Evolutionary conservation across 2,329 filamentous ascomycete genomes (phyloP).

Genomic region (Cytospora paraplurivora): DNA sequence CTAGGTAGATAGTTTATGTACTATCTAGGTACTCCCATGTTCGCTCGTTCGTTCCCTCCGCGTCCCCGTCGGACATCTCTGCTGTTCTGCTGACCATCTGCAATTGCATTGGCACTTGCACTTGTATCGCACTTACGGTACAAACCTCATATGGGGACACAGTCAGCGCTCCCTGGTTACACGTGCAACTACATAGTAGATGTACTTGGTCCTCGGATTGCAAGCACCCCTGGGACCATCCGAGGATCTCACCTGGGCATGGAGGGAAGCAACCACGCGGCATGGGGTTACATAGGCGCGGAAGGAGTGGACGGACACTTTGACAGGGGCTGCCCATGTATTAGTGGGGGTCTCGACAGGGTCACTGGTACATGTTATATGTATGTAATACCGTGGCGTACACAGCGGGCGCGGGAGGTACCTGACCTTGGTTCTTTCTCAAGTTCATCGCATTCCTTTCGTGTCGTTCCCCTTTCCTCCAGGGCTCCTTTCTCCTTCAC

Average conservation of each 20-base stretch:
- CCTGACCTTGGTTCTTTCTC: background rate
- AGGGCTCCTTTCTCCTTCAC: background rate
- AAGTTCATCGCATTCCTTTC: background rate
- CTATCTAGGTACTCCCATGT: background rate
- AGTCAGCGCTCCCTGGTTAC: too few species aligned
- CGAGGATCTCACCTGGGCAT: background rate
- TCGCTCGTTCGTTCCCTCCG: background rate
- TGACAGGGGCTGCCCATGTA: background rate
- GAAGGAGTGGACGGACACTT: background rate
- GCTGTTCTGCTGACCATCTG: too few species aligned
- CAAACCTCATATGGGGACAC: too few species aligned
- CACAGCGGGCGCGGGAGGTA: background rate
- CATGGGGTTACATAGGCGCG: background rate
- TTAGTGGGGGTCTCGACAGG: too few species aligned
- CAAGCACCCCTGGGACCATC: background rate
- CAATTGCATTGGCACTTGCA: too few species aligned
- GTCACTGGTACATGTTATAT: too few species aligned
- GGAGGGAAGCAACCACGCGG: conserved; percentile 1
- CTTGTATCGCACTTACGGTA: too few species aligned
- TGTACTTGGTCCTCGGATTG: too few species aligned
- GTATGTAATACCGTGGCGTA: background rate
- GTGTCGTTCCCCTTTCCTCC: background rate
- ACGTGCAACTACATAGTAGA: too few species aligned
- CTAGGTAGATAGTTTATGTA: background rate
- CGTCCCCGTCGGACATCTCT: background rate